Evolutionary conservation across 306 rosid species (phyloP).

Genomic region (Fragaria ananassa): DNA sequence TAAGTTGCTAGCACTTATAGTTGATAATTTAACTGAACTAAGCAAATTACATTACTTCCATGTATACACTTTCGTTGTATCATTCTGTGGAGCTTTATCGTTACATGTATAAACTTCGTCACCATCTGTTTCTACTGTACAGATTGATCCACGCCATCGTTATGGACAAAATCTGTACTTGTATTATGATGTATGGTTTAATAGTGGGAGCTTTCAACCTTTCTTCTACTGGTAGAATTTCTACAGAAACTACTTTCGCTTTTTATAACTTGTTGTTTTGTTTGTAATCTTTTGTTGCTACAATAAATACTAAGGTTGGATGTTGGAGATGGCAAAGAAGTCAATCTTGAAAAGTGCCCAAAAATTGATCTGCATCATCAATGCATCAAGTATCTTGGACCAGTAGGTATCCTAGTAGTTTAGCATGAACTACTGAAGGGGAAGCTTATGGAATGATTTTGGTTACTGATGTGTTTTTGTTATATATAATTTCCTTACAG

Average conservation of each 20-base stretch:
- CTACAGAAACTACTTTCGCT: background rate
- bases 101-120: background rate
- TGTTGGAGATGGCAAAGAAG: slow-evolving; percentile 79
- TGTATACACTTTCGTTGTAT: background rate
- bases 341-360: slow-evolving; percentile 49
- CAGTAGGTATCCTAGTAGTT: slow-evolving; percentile 79
- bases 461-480: background rate
- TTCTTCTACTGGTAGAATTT: slow-evolving; percentile 72
- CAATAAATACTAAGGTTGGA: slow-evolving; percentile 64
- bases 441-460: background rate
- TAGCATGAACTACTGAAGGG: background rate
- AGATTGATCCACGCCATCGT: slow-evolving; percentile 89
- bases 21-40: background rate
- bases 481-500: slow-evolving; percentile 27
- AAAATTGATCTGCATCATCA: slow-evolving; percentile 53
- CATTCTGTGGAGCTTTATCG: background rate
- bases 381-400: slow-evolving; percentile 79
- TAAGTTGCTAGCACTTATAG: background rate
- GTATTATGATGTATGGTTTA: slow-evolving; percentile 65
- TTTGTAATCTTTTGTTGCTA: slow-evolving; percentile 10
- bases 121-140: background rate
- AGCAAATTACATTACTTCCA: background rate
- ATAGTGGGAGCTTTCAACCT: slow-evolving; percentile 61
- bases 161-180: slow-evolving; percentile 79
- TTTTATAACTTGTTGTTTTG: slow-evolving; percentile 3